A percentile compares a stretch with the other conserved stretches of the same genome.
Evolutionary conservation across 2,329 filamentous ascomycete genomes (phyloP).

Genomic region (Parastagonospora nodorum): DNA sequence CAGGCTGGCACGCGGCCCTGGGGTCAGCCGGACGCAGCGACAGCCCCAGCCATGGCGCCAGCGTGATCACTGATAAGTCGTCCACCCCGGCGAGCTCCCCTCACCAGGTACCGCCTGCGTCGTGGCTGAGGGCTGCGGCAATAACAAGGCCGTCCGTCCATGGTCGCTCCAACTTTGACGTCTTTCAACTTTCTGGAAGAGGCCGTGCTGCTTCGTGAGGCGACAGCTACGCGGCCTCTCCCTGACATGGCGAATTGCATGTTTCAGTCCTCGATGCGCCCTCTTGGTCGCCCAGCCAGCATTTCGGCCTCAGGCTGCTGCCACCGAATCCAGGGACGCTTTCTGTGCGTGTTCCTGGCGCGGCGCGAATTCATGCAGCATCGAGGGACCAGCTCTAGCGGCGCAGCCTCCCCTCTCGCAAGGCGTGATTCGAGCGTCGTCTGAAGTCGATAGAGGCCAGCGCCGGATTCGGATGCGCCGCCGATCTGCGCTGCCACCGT

Average conservation of each 20-base stretch:
- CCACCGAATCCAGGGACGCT: constrained; percentile 11
- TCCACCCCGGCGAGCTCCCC: constrained; percentile 12
- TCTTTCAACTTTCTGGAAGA: constrained; percentile 11
- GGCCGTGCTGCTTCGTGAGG: constrained; percentile 10
- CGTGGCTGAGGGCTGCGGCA: constrained; percentile 19
- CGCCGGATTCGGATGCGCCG: constrained; percentile 24
- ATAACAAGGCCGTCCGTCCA: constrained; percentile 7
- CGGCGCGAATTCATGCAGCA: constrained; percentile 7
- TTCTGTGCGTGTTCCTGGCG: constrained; percentile 34
- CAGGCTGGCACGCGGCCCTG: constrained; percentile 28
- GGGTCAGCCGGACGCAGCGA: constrained; percentile 24
- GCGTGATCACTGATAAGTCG: constrained; percentile 27
- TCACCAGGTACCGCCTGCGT: constrained; percentile 19
- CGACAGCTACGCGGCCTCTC: constrained; percentile 8
- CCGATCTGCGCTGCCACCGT: constrained; percentile 27
- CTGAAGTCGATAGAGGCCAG: constrained; percentile 10
- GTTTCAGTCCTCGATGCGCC: constrained; percentile 17
- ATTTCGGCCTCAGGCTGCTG: not conserved
- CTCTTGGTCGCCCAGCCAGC: constrained; percentile 6
- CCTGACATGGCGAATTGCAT: constrained; percentile 14
- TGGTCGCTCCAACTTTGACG: no score
- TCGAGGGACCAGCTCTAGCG: constrained; percentile 19
- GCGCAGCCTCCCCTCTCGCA: constrained; percentile 11
- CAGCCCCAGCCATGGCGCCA: constrained; percentile 17
- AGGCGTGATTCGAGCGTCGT: constrained; percentile 28